Evolutionary conservation across 176 grass and related monocot genomes (phyloP), one percentile per base, ranked within the genome.

Genomic region (Bromus sterilis): DNA sequence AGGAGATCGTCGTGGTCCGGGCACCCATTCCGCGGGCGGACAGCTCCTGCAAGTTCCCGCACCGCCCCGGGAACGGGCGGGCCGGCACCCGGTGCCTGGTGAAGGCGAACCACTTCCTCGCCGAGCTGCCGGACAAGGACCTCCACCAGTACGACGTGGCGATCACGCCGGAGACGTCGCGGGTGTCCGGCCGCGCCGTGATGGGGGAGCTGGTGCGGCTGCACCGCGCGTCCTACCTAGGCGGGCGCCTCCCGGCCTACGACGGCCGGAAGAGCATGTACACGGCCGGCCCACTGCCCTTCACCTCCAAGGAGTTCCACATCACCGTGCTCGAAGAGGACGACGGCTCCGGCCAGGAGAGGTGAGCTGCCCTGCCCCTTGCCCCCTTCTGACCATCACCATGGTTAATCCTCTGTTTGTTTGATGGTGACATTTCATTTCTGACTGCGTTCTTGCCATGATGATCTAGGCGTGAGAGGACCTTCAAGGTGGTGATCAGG

Each of bases 51-150:
- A 93, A 75, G 35, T 98, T 93, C 75, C 92, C 92, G 71, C 72
- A 88, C 32, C 90, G 95, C 0, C 95, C 95, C 39, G 95, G 95
- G 66, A 93, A 75, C 70, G 95, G 95, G 23, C 89, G 84, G 32
- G 74, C 82, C 70, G 95, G 92, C 24, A 88, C 68, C 10, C 77
- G 41, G 75, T 98, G 95, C 78, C 69, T 95, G 46, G 90, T 95
- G 66, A 98, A 91, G 85, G 95, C 95, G 14, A 98, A 98, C 61
- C 95, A 98, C 85, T 98, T 98, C 92, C 89, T 98, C 42, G 88
- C 88, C 66, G 84, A 95, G 71, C 62, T 95, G 48, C 95, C 92
- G 15, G 77, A 95, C 79, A 93, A 88, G 80, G 95, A 95, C 51
- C 92, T 98, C 56, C 92, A 98, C 83, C 95, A 98, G 46, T 95